Conservation (phyloP, 805 yeast species). For the Pichia cephalocereana region DNA sequence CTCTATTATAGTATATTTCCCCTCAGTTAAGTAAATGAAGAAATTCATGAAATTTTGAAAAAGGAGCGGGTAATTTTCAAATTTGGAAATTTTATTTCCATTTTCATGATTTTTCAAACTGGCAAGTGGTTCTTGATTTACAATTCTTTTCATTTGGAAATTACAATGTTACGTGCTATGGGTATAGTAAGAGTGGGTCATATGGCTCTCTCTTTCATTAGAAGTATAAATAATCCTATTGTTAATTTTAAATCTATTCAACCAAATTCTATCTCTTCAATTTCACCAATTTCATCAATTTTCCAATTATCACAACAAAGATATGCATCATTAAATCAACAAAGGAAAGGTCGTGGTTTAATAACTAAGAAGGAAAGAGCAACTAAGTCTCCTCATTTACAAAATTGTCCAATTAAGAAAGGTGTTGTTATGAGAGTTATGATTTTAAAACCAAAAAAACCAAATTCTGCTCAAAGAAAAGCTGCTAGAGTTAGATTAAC, state of each 20-base stretch:
- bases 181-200: no score
- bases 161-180: no score
- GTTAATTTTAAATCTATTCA: not conserved
- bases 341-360: conserved; percentile 53
- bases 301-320: conserved; percentile 30
- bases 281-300: conserved; percentile 4
- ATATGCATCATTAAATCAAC: conserved; percentile 70
- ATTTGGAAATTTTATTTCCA: no score
- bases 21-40: no score
- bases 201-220: no score
- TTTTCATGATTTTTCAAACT: no score
- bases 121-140: no score
- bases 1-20: no score
- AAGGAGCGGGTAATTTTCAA: no score
- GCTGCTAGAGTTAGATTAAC: conserved; percentile 91
- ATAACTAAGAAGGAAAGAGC: conserved; percentile 29
- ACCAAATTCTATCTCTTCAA: not conserved
- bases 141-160: no score
- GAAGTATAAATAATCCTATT: no score
- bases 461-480: conserved; percentile 96
- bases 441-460: conserved; percentile 96
- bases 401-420: conserved; percentile 73
- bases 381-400: conserved; percentile 73
- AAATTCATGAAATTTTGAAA: no score
- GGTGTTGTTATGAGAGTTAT: conserved; percentile 92